Evolutionary conservation across 2,329 filamentous ascomycete genomes (phyloP).

Genomic region (Claviceps paspali): DNA sequence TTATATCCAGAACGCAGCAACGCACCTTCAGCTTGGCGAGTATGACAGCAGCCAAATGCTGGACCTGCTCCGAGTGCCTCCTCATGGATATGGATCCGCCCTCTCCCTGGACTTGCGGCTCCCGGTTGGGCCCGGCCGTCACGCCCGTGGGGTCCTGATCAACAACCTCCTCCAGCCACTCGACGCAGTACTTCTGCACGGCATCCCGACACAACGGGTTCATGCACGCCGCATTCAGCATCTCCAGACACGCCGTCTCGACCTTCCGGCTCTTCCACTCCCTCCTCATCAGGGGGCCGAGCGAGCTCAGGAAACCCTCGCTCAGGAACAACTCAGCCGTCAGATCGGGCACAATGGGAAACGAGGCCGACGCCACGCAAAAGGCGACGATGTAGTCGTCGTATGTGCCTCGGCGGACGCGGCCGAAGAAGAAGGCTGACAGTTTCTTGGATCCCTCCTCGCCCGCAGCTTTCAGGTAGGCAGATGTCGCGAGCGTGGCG

Average conservation of each 20-base stretch:
- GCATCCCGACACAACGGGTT: slow-evolving; percentile 68
- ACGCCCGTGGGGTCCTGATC: slow-evolving; percentile 50
- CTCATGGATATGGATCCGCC: slow-evolving; percentile 45
- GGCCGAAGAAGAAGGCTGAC: slow-evolving; percentile 56
- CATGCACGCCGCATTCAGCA: slow-evolving; percentile 85
- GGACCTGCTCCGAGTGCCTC: slow-evolving; percentile 45
- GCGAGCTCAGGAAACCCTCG: slow-evolving; percentile 67
- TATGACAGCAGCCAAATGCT: slow-evolving; percentile 56
- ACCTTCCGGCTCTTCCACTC: slow-evolving; percentile 77
- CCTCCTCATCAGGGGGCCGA: slow-evolving; percentile 61
- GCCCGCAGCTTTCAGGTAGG: slow-evolving; percentile 64
- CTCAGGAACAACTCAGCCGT: slow-evolving; percentile 70
- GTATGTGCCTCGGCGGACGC: slow-evolving; percentile 58
- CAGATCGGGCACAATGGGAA: slow-evolving; percentile 67
- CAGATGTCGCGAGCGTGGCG: slow-evolving; percentile 66
- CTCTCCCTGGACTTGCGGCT: slow-evolving; percentile 41
- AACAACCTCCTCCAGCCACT: slow-evolving; percentile 77
- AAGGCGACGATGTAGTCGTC: slow-evolving; percentile 87
- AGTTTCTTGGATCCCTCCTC: slow-evolving; percentile 57
- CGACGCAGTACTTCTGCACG: slow-evolving; percentile 67
- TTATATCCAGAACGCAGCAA: too few relatives aligned
- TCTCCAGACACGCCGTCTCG: slow-evolving; percentile 71
- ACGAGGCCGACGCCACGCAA: slow-evolving; percentile 77
- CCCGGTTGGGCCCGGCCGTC: slow-evolving; percentile 32
- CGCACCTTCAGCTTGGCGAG: slow-evolving; percentile 52